These are phyloP conservation scores for Fusarium lateritium DNA, from an alignment of 2,329 filamentous ascomycete genomes.

Conservation along the genomic window DNA sequence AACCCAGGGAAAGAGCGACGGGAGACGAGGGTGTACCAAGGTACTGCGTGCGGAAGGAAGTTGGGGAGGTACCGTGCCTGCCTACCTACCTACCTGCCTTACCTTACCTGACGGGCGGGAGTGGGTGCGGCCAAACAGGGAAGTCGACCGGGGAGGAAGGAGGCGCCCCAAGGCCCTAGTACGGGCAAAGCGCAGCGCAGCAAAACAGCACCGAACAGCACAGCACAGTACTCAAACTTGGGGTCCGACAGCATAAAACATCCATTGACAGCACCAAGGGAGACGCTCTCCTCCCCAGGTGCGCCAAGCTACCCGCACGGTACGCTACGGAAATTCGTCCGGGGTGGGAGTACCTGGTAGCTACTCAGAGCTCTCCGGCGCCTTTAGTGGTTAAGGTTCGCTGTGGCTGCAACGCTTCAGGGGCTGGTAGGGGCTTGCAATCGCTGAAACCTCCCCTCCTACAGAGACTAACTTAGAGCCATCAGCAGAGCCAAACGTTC, in stretches of 20 bases:
- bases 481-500: conserved; percentile 14
- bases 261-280: conserved; percentile 28
- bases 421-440: neutral
- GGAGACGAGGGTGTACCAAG: conserved; percentile 49
- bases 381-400: neutral
- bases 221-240: conserved; percentile 37
- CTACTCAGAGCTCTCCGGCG: conserved; percentile 18
- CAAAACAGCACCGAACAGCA: conserved; percentile 25
- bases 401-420: conserved; percentile 1
- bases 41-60: conserved; percentile 42
- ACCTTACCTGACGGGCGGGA: conserved; percentile 46
- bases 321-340: conserved; percentile 39
- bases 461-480: conserved; percentile 8
- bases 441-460: neutral
- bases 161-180: conserved; percentile 28
- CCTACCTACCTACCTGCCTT: neutral
- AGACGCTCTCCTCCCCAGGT: conserved; percentile 30
- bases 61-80: conserved; percentile 30
- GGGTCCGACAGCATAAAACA: conserved; percentile 22
- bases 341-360: conserved; percentile 37
- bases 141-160: conserved; percentile 43
- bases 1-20: conserved; percentile 45
- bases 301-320: conserved; percentile 46
- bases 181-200: conserved; percentile 33
- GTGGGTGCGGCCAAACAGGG: conserved; percentile 50